These are phyloP conservation scores for Apophysomyces trapeziformis DNA, from an alignment of 371 early-diverging fungal species.

Conservation along the genomic window DNA sequence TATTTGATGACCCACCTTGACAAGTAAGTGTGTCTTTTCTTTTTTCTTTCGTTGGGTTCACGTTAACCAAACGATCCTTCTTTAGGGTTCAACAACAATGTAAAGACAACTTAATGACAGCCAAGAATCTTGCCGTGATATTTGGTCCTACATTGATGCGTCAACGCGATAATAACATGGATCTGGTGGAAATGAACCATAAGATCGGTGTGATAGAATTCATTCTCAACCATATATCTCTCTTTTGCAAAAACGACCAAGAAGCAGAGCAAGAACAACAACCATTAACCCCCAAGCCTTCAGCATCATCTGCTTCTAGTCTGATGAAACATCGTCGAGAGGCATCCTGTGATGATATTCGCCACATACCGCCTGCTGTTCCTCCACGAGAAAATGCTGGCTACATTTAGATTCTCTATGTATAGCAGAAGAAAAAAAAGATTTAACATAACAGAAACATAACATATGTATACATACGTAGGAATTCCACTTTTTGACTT, in stretches of 20 bases:
- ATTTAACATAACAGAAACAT: too few relatives aligned
- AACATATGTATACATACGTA: too few relatives aligned
- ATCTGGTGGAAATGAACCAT: constrained; percentile 78
- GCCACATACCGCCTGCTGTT: constrained; percentile 33
- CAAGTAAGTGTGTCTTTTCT: constrained; percentile 24
- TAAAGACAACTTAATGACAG: constrained; percentile 82
- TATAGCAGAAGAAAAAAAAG: too few relatives aligned
- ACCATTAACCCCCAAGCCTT: background rate
- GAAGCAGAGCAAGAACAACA: constrained; percentile 2
- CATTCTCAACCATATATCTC: constrained; percentile 51
- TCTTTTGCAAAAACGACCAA: constrained; percentile 26
- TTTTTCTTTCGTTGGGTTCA: background rate
- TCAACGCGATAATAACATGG: constrained; percentile 63
- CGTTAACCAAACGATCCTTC: background rate
- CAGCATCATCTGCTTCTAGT: constrained; percentile 18
- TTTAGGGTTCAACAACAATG: constrained; percentile 57
- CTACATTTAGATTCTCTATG: constrained; percentile 31
- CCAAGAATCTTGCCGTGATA: constrained; percentile 89
- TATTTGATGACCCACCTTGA: constrained; percentile 43
- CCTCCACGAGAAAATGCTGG: constrained; percentile 47
- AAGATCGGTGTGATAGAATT: constrained; percentile 79
- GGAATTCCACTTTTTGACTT: too few relatives aligned
- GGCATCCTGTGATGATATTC: constrained; percentile 24
- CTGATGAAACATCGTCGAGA: constrained; percentile 33
- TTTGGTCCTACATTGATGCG: constrained; percentile 94